These are phyloP conservation scores for Microsporum audouinii DNA, from an alignment of 2,329 filamentous ascomycete genomes.

Conservation along the genomic window DNA sequence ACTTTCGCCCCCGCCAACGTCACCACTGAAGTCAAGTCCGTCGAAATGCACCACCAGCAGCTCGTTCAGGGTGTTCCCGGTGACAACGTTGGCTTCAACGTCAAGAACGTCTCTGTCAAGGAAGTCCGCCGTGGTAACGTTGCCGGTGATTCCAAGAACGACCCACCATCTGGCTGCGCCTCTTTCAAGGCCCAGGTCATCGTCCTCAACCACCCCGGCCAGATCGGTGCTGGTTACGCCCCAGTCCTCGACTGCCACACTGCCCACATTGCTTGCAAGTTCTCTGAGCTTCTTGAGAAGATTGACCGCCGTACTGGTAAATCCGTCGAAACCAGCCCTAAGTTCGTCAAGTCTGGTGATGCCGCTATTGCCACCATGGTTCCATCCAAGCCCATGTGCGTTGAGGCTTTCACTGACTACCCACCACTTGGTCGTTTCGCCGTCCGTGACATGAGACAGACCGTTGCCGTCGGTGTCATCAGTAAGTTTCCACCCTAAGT, in stretches of 20 bases:
- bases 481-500: slow-evolving; percentile 5
- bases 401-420: slow-evolving; percentile 99
- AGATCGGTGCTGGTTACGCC: slow-evolving; percentile 98
- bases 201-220: slow-evolving; percentile 99
- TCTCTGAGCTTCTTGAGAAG: slow-evolving; percentile 98
- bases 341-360: slow-evolving; percentile 99
- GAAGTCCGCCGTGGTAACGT: slow-evolving; percentile 99
- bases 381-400: slow-evolving; percentile 99
- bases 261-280: slow-evolving; percentile 99
- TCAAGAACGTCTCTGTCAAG: slow-evolving; percentile 99
- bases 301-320: slow-evolving; percentile 99
- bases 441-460: slow-evolving; percentile 83
- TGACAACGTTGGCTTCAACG: slow-evolving; percentile 99
- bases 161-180: slow-evolving; percentile 77
- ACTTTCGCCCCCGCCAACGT: slow-evolving; percentile 98
- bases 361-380: slow-evolving; percentile 99
- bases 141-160: slow-evolving; percentile 99
- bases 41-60: slow-evolving; percentile 99
- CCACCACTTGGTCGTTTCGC: slow-evolving; percentile 99
- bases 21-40: slow-evolving; percentile 99
- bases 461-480: slow-evolving; percentile 53
- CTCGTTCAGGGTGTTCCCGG: slow-evolving; percentile 86
- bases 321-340: slow-evolving; percentile 79
- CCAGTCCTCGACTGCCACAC: slow-evolving; percentile 99
- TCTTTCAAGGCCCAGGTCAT: slow-evolving; percentile 99